Conservation (phyloP, 2,329 filamentous ascomycete species). For the Dothideomycetes sp. region DNA sequence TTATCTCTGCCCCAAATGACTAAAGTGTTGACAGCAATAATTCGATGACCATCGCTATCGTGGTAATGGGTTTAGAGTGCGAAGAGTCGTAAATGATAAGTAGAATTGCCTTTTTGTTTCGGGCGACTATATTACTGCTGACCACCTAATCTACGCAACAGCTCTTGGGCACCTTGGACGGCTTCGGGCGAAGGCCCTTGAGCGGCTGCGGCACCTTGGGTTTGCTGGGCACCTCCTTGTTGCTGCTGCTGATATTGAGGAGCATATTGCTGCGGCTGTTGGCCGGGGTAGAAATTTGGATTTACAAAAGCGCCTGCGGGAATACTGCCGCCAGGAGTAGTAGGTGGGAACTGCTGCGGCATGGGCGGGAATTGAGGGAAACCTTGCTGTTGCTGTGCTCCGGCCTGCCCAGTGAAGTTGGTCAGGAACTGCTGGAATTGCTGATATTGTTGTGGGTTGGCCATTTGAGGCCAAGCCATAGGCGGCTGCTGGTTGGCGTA, state of each 20-base stretch:
- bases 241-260: slow-evolving; percentile 17
- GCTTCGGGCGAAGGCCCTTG: slow-evolving; percentile 1
- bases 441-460: slow-evolving; percentile 6
- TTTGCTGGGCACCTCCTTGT: slow-evolving; percentile 5
- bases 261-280: slow-evolving; percentile 11
- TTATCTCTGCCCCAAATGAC: too few relatives aligned
- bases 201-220: background rate
- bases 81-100: too few relatives aligned
- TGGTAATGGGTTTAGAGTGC: too few relatives aligned
- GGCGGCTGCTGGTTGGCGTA: too few relatives aligned
- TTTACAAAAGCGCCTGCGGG: slow-evolving; percentile 22
- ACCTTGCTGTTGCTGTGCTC: slow-evolving; percentile 2
- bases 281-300: slow-evolving; percentile 19
- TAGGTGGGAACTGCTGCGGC: slow-evolving; percentile 3
- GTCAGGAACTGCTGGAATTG: background rate
- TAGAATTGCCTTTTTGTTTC: too few relatives aligned
- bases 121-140: slow-evolving; percentile 4
- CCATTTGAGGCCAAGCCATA: slow-evolving; percentile 5
- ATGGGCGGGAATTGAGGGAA: slow-evolving; percentile 1
- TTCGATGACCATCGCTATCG: too few relatives aligned
- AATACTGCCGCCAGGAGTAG: slow-evolving; percentile 3
- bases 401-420: background rate
- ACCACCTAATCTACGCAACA: slow-evolving; percentile 6
- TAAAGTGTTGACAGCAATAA: too few relatives aligned
- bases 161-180: slow-evolving; percentile 5